Evolutionary conservation across 805 yeast species (phyloP).

Genomic region (Suhomyces xylopsoci): DNA sequence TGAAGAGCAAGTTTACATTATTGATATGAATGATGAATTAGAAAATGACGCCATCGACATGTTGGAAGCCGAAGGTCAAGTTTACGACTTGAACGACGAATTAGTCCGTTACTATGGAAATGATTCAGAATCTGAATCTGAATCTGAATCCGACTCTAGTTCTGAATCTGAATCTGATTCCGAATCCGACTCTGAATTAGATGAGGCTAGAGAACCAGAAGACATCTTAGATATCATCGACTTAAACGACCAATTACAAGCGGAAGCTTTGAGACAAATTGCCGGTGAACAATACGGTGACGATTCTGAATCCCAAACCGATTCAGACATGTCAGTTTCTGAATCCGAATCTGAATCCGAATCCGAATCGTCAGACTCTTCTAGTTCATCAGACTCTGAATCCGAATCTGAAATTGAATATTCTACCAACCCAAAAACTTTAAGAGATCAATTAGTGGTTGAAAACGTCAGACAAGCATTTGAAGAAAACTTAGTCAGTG

Average conservation of each 20-base stretch:
- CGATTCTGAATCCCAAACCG: slow-evolving; percentile 19
- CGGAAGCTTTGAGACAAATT: slow-evolving; percentile 30
- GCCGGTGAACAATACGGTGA: slow-evolving; percentile 25
- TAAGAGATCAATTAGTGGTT: slow-evolving; percentile 31
- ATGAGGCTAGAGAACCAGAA: slow-evolving; percentile 22
- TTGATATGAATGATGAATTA: slow-evolving; percentile 35
- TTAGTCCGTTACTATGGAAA: slow-evolving; percentile 24
- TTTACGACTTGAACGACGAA: slow-evolving; percentile 24
- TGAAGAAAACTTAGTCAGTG: slow-evolving; percentile 33
- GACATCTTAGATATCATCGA: slow-evolving; percentile 34
- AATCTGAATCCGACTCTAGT: slow-evolving; percentile 6
- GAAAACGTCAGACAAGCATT: slow-evolving; percentile 37
- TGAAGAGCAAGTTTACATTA: slow-evolving; percentile 13
- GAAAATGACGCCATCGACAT: slow-evolving; percentile 26
- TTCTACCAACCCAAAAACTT: slow-evolving; percentile 27
- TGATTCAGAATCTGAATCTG: slow-evolving; percentile 23
- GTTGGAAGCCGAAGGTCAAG: slow-evolving; percentile 21
- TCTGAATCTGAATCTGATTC: slow-evolving; percentile 4
- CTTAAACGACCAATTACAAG: slow-evolving; percentile 39
- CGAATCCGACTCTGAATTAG: slow-evolving; percentile 13
- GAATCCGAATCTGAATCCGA: slow-evolving; percentile 17
- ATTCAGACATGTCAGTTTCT: slow-evolving; percentile 14
- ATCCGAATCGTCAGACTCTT: slow-evolving; percentile 7
- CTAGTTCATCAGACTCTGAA: slow-evolving; percentile 11
- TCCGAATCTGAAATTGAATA: slow-evolving; percentile 21